phyloP scores from a whole-genome alignment of 2,329 filamentous ascomycete genomes.

The Aureobasidium sp. region DNA sequence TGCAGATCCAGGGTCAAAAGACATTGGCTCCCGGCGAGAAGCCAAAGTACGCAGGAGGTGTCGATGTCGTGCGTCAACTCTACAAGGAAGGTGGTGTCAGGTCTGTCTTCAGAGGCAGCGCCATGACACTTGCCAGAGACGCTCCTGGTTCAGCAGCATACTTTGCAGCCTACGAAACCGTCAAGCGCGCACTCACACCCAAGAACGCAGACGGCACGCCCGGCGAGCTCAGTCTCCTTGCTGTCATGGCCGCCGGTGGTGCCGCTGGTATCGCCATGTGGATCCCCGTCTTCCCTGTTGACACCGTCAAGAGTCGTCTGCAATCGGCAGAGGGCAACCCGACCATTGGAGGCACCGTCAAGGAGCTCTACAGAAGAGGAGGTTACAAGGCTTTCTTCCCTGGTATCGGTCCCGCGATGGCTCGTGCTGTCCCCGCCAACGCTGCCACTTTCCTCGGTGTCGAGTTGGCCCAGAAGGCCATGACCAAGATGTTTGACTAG shows the following conservation, averaged over 20 bases:
- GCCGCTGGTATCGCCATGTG: constrained; percentile 96
- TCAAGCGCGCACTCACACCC: constrained; percentile 81
- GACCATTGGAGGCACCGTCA: constrained; percentile 69
- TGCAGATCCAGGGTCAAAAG: constrained; percentile 94
- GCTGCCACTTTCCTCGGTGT: constrained; percentile 89
- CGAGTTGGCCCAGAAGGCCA: constrained; percentile 72
- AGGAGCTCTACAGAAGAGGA: constrained; percentile 71
- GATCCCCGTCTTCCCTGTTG: constrained; percentile 96
- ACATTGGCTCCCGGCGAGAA: constrained; percentile 78
- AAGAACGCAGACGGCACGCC: constrained; percentile 63
- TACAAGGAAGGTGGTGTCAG: constrained; percentile 85
- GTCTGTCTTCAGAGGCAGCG: constrained; percentile 83
- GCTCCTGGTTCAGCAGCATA: constrained; percentile 90
- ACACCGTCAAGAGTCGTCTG: constrained; percentile 89
- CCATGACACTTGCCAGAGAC: constrained; percentile 87
- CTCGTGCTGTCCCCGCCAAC: constrained; percentile 89
- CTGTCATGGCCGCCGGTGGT: constrained; percentile 78
- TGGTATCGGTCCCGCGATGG: constrained; percentile 84
- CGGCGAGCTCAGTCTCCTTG: constrained; percentile 70
- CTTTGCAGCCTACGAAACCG: constrained; percentile 93
- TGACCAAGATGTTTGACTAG: constrained; percentile 62
- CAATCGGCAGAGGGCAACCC: constrained; percentile 85
- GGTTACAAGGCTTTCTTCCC: constrained; percentile 94
- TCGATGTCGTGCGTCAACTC: constrained; percentile 87
- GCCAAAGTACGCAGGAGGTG: constrained; percentile 76